Evolutionary conservation across 2,329 filamentous ascomycete species (phyloP), one percentile per base, ranked within the genome.

Genomic region (Fusarium sp.): DNA sequence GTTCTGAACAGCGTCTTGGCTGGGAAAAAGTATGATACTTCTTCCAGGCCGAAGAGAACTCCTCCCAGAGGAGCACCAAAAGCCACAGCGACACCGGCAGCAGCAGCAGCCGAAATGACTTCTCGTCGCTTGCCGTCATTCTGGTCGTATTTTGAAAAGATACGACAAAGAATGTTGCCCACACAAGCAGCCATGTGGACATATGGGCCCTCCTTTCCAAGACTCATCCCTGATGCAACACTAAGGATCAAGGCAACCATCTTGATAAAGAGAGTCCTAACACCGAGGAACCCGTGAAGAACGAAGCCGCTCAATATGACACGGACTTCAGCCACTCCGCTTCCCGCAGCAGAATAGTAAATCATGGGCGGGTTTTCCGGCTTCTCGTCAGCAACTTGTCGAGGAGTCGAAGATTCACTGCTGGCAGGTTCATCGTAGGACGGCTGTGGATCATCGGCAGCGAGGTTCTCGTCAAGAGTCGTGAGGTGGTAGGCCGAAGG

Each of bases 221-320:
- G 87, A 80, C 95, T 98, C 69, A 99, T 88, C 5, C 97, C 97
- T 4, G 97, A 98, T 2, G 95, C 93, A 43, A 98, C 95, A 81
- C 94, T 97, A 66, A 98, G 87, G 68, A 98, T 90, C 56, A 99
- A 86, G 16, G 93, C 95, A 18, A 93, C 78, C 1, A 94, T 94
- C 82, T 99, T 99, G 84, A 97, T 89, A 6, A 96, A 83, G 33
- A 99, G 87, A 0, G 97, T 98, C 80, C 93, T 94, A 43, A 97
- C 83, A 77, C 97, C 97, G 9, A 99, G 89, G 81, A 98, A 98
- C 1, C 97, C 96, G 86, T 98, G 97, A 65, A 99, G 86, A 65
- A 99, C 96, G 79, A 98, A 99, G 7, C 97, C 97, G 78, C 95
- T 98, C n/a, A 98, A 89, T 68, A 98, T 98, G 69, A 98, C 97